phyloP scores from a whole-genome alignment of 2,329 filamentous ascomycete genomes.

The Colletotrichum scovillei region DNA sequence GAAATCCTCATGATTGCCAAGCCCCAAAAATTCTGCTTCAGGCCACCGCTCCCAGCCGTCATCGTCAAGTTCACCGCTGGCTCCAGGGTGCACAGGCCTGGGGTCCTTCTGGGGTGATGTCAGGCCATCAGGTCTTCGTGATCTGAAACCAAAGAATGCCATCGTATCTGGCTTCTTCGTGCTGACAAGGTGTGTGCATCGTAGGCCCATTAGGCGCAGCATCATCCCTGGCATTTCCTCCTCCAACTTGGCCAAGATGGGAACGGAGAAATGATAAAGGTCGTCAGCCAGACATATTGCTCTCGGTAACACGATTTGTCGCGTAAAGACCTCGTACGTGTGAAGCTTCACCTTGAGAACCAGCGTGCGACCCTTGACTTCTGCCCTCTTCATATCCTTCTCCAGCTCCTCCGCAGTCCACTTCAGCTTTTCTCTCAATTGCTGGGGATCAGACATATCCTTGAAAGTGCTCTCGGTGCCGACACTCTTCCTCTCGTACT shows the following conservation, averaged over 20 bases:
- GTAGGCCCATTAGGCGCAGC: conserved; percentile 86
- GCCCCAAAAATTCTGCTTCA: conserved; percentile 66
- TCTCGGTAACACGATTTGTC: conserved; percentile 81
- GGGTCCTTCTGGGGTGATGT: conserved; percentile 37
- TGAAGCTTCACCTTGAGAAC: conserved; percentile 94
- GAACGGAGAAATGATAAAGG: conserved; percentile 82
- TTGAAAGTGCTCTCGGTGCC: conserved; percentile 93
- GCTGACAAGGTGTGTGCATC: conserved; percentile 88
- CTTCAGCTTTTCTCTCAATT: conserved; percentile 82
- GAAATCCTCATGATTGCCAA: conserved; percentile 34
- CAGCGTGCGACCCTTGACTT: conserved; percentile 90
- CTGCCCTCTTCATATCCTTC: conserved; percentile 81
- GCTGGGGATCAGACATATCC: conserved; percentile 76
- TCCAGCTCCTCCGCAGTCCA: conserved; percentile 87
- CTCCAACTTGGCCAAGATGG: conserved; percentile 86
- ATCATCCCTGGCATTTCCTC: conserved; percentile 84
- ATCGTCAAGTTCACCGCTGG: conserved; percentile 47
- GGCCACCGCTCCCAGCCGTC: conserved; percentile 76
- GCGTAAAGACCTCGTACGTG: conserved; percentile 90
- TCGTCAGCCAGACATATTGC: conserved; percentile 82
- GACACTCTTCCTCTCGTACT: conserved; percentile 91
- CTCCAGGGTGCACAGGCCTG: conserved; percentile 48
- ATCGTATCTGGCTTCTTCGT: conserved; percentile 83
- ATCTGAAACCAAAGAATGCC: conserved; percentile 79
- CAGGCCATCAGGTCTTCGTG: conserved; percentile 37